phyloP scores from a whole-genome alignment of 2,329 filamentous ascomycete genomes.

The Botrytis deweyae region DNA sequence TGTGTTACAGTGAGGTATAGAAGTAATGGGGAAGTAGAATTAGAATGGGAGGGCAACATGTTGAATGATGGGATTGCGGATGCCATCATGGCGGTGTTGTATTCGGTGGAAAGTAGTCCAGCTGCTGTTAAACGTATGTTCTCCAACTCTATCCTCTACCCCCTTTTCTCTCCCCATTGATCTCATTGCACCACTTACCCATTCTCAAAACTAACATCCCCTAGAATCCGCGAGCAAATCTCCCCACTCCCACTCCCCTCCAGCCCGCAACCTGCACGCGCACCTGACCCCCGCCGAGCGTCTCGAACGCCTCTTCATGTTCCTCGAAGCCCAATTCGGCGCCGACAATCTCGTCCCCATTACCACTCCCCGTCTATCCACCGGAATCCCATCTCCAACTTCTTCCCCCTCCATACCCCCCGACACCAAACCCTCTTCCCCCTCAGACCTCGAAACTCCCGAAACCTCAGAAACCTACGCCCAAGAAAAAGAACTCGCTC shows the following conservation, averaged over 20 bases:
- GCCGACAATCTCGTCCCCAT: constrained; percentile 78
- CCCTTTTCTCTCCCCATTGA: constrained; percentile 29
- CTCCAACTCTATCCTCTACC: constrained; percentile 25
- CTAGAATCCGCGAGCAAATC: constrained; percentile 60
- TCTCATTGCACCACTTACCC: background rate
- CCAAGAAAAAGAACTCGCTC: constrained; percentile 64
- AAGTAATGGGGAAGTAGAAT: constrained; percentile 74
- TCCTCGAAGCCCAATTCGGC: constrained; percentile 96
- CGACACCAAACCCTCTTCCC: background rate
- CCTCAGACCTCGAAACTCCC: background rate
- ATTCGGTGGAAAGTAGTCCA: constrained; percentile 89
- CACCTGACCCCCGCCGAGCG: constrained; percentile 71
- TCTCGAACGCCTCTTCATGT: constrained; percentile 84
- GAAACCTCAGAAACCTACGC: constrained; percentile 31
- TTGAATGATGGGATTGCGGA: constrained; percentile 98
- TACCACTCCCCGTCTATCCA: constrained; percentile 56
- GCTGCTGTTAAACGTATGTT: constrained; percentile 85
- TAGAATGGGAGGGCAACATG: constrained; percentile 98
- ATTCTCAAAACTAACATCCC: constrained; percentile 19
- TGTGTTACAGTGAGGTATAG: constrained; percentile 80
- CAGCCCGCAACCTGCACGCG: constrained; percentile 68
- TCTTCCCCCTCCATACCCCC: background rate
- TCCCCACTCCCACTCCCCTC: constrained; percentile 46
- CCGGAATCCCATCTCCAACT: background rate
- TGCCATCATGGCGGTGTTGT: constrained; percentile 87